Evolutionary conservation across 805 yeast genomes (phyloP).

Genomic region (Metschnikowia kofuensis): DNA sequence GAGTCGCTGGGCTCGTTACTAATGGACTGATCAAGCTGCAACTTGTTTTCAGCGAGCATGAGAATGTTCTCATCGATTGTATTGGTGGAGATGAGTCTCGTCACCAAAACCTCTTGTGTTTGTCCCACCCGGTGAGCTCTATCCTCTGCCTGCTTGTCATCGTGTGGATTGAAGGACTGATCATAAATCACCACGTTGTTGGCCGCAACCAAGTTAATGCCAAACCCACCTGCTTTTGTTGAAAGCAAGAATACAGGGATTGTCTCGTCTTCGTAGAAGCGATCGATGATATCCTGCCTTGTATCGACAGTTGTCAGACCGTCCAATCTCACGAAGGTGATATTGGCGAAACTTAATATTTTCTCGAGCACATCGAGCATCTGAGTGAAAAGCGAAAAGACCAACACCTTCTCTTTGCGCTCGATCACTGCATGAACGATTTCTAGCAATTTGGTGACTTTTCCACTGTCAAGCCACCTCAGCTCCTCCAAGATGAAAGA

Average conservation of each 20-base stretch:
- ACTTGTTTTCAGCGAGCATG: constrained; percentile 82
- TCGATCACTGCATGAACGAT: constrained; percentile 56
- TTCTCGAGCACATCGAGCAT: constrained; percentile 83
- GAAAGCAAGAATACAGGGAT: constrained; percentile 87
- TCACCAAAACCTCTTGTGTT: constrained; percentile 75
- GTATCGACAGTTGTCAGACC: constrained; percentile 94
- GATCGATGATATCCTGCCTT: constrained; percentile 88
- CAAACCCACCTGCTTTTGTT: constrained; percentile 98
- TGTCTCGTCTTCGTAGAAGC: constrained; percentile 73
- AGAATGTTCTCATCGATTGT: constrained; percentile 90
- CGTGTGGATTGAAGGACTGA: constrained; percentile 96
- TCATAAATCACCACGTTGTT: constrained; percentile 89
- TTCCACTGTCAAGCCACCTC: constrained; percentile 69
- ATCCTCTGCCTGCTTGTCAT: constrained; percentile 98
- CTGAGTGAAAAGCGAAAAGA: constrained; percentile 92
- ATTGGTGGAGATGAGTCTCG: constrained; percentile 65
- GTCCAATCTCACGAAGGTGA: constrained; percentile 80
- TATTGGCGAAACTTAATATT: constrained; percentile 59
- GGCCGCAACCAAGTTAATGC: constrained; percentile 94
- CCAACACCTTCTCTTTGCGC: constrained; percentile 65
- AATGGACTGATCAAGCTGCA: constrained; percentile 75
- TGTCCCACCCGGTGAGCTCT: constrained; percentile 98
- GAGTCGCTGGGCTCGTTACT: constrained; percentile 41
- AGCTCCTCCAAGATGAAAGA: constrained; percentile 51
- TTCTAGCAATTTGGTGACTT: constrained; percentile 55